Evolutionary conservation across 1,284 basidiomycete genomes (phyloP).

Genomic region (Ustilago bromivora): DNA sequence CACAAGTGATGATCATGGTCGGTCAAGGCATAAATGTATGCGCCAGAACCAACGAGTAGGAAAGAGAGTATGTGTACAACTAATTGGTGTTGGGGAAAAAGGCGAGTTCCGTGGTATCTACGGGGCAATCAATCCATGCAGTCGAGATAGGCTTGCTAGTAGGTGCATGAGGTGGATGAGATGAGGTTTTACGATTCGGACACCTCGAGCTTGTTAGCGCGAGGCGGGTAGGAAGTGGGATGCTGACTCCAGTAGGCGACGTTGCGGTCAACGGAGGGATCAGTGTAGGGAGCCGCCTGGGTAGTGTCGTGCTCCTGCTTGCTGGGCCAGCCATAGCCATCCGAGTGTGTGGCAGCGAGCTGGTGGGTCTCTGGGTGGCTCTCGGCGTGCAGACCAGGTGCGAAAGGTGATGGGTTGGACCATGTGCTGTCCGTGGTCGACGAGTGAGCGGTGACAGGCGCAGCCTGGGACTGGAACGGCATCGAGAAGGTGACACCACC

Average conservation of each 20-base stretch:
- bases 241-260: conserved; percentile 50
- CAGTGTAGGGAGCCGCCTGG: conserved; percentile 57
- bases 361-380: conserved; percentile 32
- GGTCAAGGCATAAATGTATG: not conserved
- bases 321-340: conserved; percentile 47
- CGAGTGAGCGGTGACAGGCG: conserved; percentile 37
- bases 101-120: conserved; percentile 11
- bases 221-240: conserved; percentile 35
- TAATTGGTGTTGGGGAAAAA: not conserved
- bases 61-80: not conserved
- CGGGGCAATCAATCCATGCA: not conserved
- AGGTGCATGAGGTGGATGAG: not conserved
- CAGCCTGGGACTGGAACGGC: conserved; percentile 38
- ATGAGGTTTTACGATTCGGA: conserved; percentile 22
- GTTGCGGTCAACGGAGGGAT: conserved; percentile 36
- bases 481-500: conserved; percentile 52
- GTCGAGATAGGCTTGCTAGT: not conserved
- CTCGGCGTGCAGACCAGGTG: conserved; percentile 46
- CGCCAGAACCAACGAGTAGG: not conserved
- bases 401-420: conserved; percentile 50
- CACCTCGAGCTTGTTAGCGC: conserved; percentile 38
- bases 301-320: conserved; percentile 73
- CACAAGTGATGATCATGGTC: not conserved
- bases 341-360: conserved; percentile 27
- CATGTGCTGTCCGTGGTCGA: conserved; percentile 39